A percentile compares a stretch with the other conserved stretches of the same genome.
Conservation (phyloP, 768 basidiomycete species). For the Dioszegia aurantiaca region DNA sequence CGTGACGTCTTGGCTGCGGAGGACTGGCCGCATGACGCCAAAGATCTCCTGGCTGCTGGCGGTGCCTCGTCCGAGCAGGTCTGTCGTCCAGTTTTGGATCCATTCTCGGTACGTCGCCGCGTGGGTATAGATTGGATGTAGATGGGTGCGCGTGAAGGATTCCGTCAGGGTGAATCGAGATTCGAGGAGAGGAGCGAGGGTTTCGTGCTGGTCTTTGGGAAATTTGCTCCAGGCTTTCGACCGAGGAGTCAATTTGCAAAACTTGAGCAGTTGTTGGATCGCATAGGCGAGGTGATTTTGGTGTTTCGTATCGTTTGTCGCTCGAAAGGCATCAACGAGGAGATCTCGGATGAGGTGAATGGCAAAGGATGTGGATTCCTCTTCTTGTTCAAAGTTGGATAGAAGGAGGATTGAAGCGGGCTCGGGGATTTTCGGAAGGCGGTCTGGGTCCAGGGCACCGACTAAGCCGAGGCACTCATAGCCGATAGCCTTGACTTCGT, state of each 20-base stretch:
- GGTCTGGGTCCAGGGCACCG: constrained; percentile 92
- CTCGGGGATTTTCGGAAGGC: constrained; percentile 69
- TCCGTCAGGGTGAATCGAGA: constrained; percentile 55
- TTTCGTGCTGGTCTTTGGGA: constrained; percentile 79
- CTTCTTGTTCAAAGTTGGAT: constrained; percentile 74
- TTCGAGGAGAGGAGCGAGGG: constrained; percentile 76
- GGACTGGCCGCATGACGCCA: constrained; percentile 68
- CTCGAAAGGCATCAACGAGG: constrained; percentile 83
- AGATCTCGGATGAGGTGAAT: constrained; percentile 80
- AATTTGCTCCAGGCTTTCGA: constrained; percentile 63
- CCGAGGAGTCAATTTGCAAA: constrained; percentile 78
- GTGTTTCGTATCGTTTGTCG: constrained; percentile 89
- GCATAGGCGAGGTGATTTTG: constrained; percentile 84
- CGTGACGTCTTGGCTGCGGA: constrained; percentile 81
- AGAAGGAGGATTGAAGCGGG: constrained; percentile 66
- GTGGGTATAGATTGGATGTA: constrained; percentile 73
- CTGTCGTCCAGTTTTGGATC: constrained; percentile 83
- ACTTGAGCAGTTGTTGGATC: constrained; percentile 83
- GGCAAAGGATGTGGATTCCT: constrained; percentile 73
- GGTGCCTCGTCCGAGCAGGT: constrained; percentile 63
- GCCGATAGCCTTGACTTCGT: constrained; percentile 66
- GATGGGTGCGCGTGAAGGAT: constrained; percentile 49
- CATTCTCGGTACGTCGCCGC: constrained; percentile 88
- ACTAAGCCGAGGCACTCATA: constrained; percentile 88
- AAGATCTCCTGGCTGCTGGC: constrained; percentile 61